Conservation (phyloP, 1,139 yeast species). For the Kodamaea arcana region DNA sequence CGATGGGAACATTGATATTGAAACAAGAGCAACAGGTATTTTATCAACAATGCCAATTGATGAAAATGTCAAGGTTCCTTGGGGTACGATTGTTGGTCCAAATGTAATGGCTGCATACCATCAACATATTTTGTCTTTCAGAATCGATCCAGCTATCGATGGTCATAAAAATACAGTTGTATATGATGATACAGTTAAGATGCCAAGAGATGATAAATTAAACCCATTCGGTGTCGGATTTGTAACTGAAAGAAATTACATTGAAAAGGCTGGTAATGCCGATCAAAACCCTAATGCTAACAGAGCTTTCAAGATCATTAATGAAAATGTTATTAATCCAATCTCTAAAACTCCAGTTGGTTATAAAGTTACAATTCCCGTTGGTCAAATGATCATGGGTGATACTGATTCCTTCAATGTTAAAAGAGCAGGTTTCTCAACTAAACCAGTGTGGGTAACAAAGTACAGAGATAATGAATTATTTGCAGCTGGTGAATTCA, state of each 20-base stretch:
- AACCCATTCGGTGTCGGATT: constrained; percentile 80
- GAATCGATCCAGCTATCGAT: constrained; percentile 85
- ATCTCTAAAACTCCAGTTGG: constrained; percentile 76
- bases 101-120: constrained; percentile 86
- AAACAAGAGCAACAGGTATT: constrained; percentile 87
- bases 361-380: constrained; percentile 75
- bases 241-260: constrained; percentile 55
- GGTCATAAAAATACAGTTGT: constrained; percentile 79
- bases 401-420: constrained; percentile 57
- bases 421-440: constrained; percentile 68
- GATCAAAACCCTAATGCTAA: constrained; percentile 76
- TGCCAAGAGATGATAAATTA: constrained; percentile 46
- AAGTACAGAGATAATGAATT: constrained; percentile 65
- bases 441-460: constrained; percentile 75
- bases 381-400: constrained; percentile 73
- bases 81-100: constrained; percentile 85
- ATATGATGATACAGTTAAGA: constrained; percentile 67
- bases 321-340: constrained; percentile 75
- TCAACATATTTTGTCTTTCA: constrained; percentile 79
- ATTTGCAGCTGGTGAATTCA: constrained; percentile 76
- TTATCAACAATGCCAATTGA: constrained; percentile 82
- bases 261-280: constrained; percentile 69
- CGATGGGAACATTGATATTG: constrained; percentile 80
- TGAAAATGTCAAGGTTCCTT: constrained; percentile 65
- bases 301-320: constrained; percentile 75